A percentile compares a stretch with the other conserved stretches of the same genome.
Conservation (phyloP, 2,329 filamentous ascomycete species). For the Atkinsonella texensis region DNA sequence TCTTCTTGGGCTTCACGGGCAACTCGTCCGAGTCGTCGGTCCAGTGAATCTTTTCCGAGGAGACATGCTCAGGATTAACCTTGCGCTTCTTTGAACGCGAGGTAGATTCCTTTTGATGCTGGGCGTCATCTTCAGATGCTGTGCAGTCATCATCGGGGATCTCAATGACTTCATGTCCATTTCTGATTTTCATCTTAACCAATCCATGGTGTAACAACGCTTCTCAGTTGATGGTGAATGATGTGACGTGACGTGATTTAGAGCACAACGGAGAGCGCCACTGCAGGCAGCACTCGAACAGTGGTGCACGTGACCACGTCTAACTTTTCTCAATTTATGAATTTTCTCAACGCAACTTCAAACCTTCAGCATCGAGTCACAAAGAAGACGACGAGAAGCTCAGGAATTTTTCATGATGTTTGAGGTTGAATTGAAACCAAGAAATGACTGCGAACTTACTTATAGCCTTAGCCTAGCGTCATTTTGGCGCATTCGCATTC, state of each 20-base stretch:
- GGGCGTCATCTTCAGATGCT: constrained; percentile 11
- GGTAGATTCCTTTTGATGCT: not conserved
- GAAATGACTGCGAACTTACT: too few relatives aligned
- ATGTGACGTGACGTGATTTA: not conserved
- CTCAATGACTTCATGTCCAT: constrained; percentile 12
- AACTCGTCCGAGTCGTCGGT: constrained; percentile 48
- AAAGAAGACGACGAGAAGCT: too few relatives aligned
- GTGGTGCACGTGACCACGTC: constrained; percentile 1
- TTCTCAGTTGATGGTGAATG: too few relatives aligned
- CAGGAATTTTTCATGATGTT: too few relatives aligned
- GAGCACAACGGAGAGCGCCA: not conserved
- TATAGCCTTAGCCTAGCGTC: too few relatives aligned
- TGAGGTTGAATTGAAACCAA: not conserved
- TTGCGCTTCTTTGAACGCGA: constrained; percentile 25
- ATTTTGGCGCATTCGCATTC: too few relatives aligned
- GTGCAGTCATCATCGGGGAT: constrained; percentile 15
- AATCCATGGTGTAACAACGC: constrained; percentile 1
- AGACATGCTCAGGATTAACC: constrained; percentile 18
- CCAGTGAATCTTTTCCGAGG: constrained; percentile 36
- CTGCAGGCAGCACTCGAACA: not conserved
- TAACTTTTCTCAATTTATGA: not conserved
- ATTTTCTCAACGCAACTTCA: not conserved
- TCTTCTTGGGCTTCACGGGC: constrained; percentile 43
- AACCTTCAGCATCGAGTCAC: not conserved
- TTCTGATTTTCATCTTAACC: constrained; percentile 4